These are phyloP conservation scores for Neopestalotiopsis rosae DNA, from an alignment of 2,329 filamentous ascomycete genomes.

Conservation along the genomic window DNA sequence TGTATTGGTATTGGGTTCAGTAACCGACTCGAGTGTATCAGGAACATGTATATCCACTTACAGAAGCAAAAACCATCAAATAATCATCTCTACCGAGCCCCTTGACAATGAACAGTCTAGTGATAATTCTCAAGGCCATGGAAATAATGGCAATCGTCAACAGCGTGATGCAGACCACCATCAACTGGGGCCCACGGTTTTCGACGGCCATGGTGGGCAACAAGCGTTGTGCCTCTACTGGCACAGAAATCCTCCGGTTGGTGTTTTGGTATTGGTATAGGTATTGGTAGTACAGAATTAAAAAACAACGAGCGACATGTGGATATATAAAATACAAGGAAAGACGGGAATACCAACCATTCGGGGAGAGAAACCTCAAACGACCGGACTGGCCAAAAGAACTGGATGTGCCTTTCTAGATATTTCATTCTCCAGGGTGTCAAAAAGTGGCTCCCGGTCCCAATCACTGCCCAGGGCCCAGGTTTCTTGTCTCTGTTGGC, in stretches of 20 bases:
- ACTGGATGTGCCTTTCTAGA: slow-evolving; percentile 8
- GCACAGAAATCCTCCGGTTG: not conserved
- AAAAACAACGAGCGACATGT: slow-evolving; percentile 6
- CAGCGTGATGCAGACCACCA: slow-evolving; percentile 17
- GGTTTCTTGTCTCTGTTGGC: not conserved
- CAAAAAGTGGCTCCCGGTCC: not conserved
- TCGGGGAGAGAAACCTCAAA: not conserved
- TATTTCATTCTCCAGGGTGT: slow-evolving; percentile 4
- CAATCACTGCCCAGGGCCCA: not conserved
- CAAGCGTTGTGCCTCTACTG: not conserved
- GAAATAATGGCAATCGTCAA: slow-evolving; percentile 15
- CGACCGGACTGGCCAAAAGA: not conserved
- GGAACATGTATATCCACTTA: not conserved
- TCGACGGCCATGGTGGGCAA: slow-evolving; percentile 9
- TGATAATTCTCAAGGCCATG: slow-evolving; percentile 12
- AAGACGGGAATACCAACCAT: not conserved
- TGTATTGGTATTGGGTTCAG: not conserved
- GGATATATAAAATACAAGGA: slow-evolving; percentile 4
- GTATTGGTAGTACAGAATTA: not conserved
- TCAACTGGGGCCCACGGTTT: slow-evolving; percentile 18
- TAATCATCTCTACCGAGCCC: slow-evolving; percentile 19
- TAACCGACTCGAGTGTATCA: not conserved
- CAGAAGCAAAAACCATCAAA: slow-evolving; percentile 19
- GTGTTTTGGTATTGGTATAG: not conserved
- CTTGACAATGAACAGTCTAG: slow-evolving; percentile 18